Base-by-base conservation (phyloP, 495 filamentous ascomycete genomes). In the Daldinia grandis region DNA sequence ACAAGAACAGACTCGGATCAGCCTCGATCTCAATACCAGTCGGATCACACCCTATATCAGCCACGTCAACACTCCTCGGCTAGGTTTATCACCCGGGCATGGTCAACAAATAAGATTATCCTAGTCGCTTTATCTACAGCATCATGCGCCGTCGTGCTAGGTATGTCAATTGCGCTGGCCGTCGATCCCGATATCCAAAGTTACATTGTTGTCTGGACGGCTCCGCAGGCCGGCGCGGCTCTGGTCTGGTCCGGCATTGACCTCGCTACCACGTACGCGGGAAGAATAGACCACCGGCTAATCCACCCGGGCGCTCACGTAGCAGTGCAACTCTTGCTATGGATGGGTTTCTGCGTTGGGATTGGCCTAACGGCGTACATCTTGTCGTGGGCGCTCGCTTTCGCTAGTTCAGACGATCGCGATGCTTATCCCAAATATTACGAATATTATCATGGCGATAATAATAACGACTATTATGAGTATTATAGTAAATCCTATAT, bases 61-160 rank as follows among this genome's bases (percentile, higher is more conserved):
- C 47, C 53, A 8, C 55, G 28, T 15, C 8, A 24, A 19, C 24
- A 1, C 7, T 14, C 37, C 17, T 65, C 33, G 42, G 3, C 10
- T 7, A 17, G 7, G 10, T 49, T 24, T 31, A 49, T 42, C 55
- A 61, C 10, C 19, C 42, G 37, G 15, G 9, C 40, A 8, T 72
- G 64, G 68, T 10, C 55, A 12, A 2, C 38, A 8, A 19, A 49
- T 40, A 72, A 65, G 57, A 33, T 58, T 31, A 35, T 49, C 30
- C 38, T 74, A 9, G 66, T 28, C 1, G 58, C 58, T 15, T 1
- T 77, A 6, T 80, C 78, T 17, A 38, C 78, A 19, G 17, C 62
- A 10, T 62, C 49, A 40, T 77, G 65, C 24, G 68, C 53, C 2
- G 50, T 75, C 24, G 73, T 80, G 1, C 30, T 82, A 2, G 80